Evolutionary conservation across 164 flowering plant genomes (phyloP), one percentile per base, ranked within the genome.

Genomic region (Cinnamomum chago): DNA sequence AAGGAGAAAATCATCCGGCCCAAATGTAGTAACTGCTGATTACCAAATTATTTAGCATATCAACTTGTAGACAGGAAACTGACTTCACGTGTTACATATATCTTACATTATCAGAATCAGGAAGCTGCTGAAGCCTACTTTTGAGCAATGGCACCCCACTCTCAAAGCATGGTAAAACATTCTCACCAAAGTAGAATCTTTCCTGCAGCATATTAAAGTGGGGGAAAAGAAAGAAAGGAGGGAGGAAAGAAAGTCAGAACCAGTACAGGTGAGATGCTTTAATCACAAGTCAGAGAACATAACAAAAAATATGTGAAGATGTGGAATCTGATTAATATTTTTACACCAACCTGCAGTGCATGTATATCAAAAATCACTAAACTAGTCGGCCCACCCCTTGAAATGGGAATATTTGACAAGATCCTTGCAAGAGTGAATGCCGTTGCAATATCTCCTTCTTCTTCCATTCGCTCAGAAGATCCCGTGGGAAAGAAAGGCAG

Each of bases 401-500:
- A 89, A 71, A 86, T 89, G 0, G 99, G 99, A 71, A 92, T 88
- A 74, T 90, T 87, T 15, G 99, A 96, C 77, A 96, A 81, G 67
- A 91, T 88, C 79, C 98, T 89, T 70, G 99, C 94, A 25, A 96
- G 93, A 71, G 98, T 90, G 68, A 92, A 91, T 50, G 99, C 98
- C 10, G 99, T 96, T 47, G 98, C 99, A 24, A 96, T 88, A 84
- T 96, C 99, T 68, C 98, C 99, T 82, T 96, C 98, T 58, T 93
- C 99, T 85, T 96, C 99, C 90, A 96, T 88, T 2, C 99, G 89
- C 86, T 96, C 98, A 24, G 88, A 92, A 65, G 99, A 89, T 27
- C 99, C 99, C 11, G 99, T 96, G 23, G 98, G 98, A 76, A 96
- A 96, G 83, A 92, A 94, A 4, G 99, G 99, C 58, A 96, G 97